A percentile compares a stretch with the other conserved stretches of the same genome.
phyloP scores from a whole-genome alignment of 331 rosid genomes.

The Quercus phellos region DNA sequence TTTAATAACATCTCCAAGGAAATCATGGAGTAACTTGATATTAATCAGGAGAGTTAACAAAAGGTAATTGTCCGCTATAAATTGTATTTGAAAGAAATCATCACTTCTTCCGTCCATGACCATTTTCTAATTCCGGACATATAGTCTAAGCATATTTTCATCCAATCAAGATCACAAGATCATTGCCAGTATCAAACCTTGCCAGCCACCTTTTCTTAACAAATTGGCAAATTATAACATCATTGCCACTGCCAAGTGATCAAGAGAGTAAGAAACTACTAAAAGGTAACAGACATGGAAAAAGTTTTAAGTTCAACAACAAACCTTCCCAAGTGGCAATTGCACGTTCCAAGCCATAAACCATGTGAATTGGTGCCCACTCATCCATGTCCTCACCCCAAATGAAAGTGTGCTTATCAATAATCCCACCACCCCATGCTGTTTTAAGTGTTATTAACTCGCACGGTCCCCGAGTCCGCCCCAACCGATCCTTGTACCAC shows the following conservation, averaged over 20 bases:
- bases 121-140: not conserved
- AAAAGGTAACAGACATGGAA: not conserved
- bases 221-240: not conserved
- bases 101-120: not conserved
- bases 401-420: slow-evolving; percentile 85
- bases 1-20: not conserved
- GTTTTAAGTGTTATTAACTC: slow-evolving; percentile 76
- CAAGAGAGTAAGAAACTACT: not conserved
- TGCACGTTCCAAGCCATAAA: slow-evolving; percentile 91
- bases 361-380: slow-evolving; percentile 93
- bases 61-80: not conserved
- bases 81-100: not conserved
- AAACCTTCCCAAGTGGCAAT: slow-evolving; percentile 97
- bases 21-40: not conserved
- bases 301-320: slow-evolving; percentile 22
- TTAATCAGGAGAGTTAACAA: not conserved
- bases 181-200: not conserved
- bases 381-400: slow-evolving; percentile 99
- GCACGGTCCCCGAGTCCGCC: slow-evolving; percentile 78
- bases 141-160: not conserved
- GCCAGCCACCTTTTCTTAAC: not conserved
- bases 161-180: not conserved
- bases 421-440: slow-evolving; percentile 91
- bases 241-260: not conserved
- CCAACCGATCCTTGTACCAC: slow-evolving; percentile 85